phyloP scores from a whole-genome alignment of 2,329 filamentous ascomycete species.

The Colletotrichum nymphaeae region DNA sequence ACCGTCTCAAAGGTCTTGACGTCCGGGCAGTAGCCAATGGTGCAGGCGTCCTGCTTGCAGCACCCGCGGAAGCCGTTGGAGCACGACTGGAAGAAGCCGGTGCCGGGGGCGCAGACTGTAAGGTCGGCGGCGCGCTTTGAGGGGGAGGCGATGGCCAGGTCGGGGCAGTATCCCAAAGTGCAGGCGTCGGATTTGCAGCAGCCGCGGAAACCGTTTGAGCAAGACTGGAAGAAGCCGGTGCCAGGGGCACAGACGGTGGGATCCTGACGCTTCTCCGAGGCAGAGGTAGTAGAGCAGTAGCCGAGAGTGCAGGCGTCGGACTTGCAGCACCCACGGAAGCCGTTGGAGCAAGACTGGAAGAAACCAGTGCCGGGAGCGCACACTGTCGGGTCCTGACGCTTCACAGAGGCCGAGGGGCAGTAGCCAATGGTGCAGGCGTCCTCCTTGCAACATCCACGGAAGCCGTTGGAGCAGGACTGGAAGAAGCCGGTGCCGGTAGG shows the following conservation, averaged over 20 bases:
- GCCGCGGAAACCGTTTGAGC: slow-evolving; percentile 18
- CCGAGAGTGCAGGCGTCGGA: slow-evolving; percentile 23
- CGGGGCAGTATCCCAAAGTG: slow-evolving; percentile 21
- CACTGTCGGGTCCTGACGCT: slow-evolving; percentile 10
- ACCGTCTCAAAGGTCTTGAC: slow-evolving; percentile 23
- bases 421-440: slow-evolving; percentile 19
- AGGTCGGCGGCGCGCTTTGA: neutral
- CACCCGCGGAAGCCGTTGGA: slow-evolving; percentile 26
- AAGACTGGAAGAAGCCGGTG: slow-evolving; percentile 27
- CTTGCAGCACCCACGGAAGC: slow-evolving; percentile 26
- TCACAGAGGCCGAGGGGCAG: neutral
- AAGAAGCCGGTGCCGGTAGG: slow-evolving; percentile 25
- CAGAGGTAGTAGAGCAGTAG: neutral
- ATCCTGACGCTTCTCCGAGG: neutral
- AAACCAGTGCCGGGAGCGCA: slow-evolving; percentile 22
- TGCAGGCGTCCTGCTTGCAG: slow-evolving; percentile 29
- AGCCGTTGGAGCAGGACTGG: slow-evolving; percentile 33
- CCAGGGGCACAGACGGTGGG: slow-evolving; percentile 19
- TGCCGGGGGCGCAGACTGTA: slow-evolving; percentile 21
- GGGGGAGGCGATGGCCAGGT: neutral
- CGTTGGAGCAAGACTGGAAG: slow-evolving; percentile 26
- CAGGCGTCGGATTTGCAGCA: slow-evolving; percentile 30
- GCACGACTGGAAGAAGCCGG: slow-evolving; percentile 29
- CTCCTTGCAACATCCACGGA: slow-evolving; percentile 29
- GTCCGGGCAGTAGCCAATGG: slow-evolving; percentile 25